Base-by-base conservation (phyloP, 2,329 filamentous ascomycete species). In the Alternaria arbusti region DNA sequence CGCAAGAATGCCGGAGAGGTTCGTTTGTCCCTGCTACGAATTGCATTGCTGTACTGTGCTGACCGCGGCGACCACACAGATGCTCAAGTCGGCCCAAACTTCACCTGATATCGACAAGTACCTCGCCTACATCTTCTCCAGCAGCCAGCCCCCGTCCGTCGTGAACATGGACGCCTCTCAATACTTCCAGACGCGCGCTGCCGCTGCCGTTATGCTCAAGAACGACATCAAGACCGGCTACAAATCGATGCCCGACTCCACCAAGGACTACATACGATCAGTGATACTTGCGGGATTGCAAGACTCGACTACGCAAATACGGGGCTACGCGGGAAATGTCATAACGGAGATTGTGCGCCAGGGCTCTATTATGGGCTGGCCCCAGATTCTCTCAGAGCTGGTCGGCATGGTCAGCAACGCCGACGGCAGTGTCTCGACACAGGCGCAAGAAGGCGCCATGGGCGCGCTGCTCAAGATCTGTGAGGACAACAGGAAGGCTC, bases 71-170 rank as follows among this genome's bases (percentile, higher is more conserved):
- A 26, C 58, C 56, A 28, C 61, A 50, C 61, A 98, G 96, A 96
- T 98, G 93, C 92, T 99, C 73, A 86, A 89, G 70, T 92, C 97
- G 83, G 96, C 95, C 65, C 96, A 93, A 79, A 84, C 86, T 56
- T 96, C 92, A 11, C 94, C 94, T 52, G 95, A 98, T 80, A 92
- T 97, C 84, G 95, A 96, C 84, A 98, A 98, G 83, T 99, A 99
- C 81, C 89, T 99, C 47, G 92, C 93, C 71, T 97, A 92, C 81
- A 88, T 99, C 66, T 93, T 97, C 81, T 93, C 92, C 64, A 93
- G 88, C 72, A 79, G 88, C 60, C 86, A 89, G 67, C 84, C 82
- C 58, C 88, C 91, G 50, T 81, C 84, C 60, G 89, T 85, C 67
- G 83, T 92, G 76, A 84, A 84, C 70, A 87, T 88, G 71, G 87